A percentile compares a stretch with the other conserved stretches of the same genome.
phyloP scores from a whole-genome alignment of 176 grass and related monocot genomes.

The Bolboschoenus planiculmis region DNA sequence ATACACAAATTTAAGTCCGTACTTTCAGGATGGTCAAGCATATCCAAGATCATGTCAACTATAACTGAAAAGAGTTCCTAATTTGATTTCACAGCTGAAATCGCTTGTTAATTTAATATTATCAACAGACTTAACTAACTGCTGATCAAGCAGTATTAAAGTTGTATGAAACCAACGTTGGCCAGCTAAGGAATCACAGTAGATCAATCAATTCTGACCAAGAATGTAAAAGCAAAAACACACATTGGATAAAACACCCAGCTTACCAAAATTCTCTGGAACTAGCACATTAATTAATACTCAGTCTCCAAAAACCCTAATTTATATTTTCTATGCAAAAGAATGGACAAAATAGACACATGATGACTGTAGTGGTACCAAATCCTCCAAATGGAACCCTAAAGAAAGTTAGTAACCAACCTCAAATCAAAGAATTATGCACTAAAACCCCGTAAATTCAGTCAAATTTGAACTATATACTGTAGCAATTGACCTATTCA shows the following conservation, averaged over 20 bases:
- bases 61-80: background rate
- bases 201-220: background rate
- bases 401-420: background rate
- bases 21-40: background rate
- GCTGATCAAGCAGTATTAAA: background rate
- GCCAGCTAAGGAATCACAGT: background rate
- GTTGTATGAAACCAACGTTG: background rate
- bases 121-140: background rate
- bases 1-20: background rate
- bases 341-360: background rate
- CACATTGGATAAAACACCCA: background rate
- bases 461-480: background rate
- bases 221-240: background rate
- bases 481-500: background rate
- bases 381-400: background rate
- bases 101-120: background rate
- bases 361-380: background rate
- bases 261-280: background rate
- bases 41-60: background rate
- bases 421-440: background rate
- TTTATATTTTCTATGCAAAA: background rate
- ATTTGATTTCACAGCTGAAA: background rate
- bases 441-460: background rate
- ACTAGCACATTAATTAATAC: background rate
- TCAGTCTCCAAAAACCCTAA: background rate